phyloP scores from a whole-genome alignment of 805 yeast species.

The Maudiozyma barnettii region DNA sequence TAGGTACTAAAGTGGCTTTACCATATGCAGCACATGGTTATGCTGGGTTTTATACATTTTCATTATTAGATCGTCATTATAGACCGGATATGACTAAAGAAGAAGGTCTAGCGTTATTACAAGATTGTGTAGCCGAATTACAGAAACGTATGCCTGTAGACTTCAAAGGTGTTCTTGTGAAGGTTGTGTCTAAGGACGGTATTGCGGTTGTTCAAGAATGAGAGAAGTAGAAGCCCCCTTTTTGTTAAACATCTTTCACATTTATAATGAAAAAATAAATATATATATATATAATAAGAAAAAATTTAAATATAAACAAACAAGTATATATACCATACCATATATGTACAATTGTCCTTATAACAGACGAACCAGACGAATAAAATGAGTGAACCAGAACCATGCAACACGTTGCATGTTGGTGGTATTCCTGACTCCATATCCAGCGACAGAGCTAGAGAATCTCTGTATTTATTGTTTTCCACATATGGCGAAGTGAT shows the following conservation, averaged over 20 bases:
- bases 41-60: constrained; percentile 90
- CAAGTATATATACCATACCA: background rate
- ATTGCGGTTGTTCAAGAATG: constrained; percentile 35
- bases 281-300: no score
- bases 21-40: constrained; percentile 99
- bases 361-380: background rate
- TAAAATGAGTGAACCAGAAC: background rate
- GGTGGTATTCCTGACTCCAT: background rate
- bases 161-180: constrained; percentile 75
- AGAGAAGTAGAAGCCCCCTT: no score
- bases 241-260: background rate
- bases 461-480: constrained; percentile 48
- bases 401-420: background rate
- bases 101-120: constrained; percentile 70
- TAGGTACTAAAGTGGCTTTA: constrained; percentile 82
- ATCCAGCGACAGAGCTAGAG: constrained; percentile 32
- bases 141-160: constrained; percentile 66
- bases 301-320: no score
- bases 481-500: constrained; percentile 59
- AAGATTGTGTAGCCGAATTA: constrained; percentile 68
- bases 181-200: constrained; percentile 49
- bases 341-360: background rate
- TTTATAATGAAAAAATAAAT: background rate
- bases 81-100: constrained; percentile 62
- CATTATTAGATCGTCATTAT: constrained; percentile 85